A percentile compares a stretch with the other conserved stretches of the same genome.
phyloP scores from a whole-genome alignment of 2,329 filamentous ascomycete genomes.

The Dissoconium aciculare region DNA sequence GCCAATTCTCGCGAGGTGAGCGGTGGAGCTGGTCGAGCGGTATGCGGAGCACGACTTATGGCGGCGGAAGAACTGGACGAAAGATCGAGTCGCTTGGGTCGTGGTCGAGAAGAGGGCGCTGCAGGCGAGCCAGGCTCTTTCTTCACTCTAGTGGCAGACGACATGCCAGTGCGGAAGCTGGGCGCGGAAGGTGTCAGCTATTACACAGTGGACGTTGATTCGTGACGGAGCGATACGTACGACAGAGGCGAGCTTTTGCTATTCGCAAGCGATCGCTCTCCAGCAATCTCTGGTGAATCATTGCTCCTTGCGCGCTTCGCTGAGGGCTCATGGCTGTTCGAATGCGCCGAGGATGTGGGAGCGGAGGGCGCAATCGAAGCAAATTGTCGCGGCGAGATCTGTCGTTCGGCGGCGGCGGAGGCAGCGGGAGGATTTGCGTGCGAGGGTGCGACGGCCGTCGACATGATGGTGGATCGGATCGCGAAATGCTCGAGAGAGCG shows the following conservation, averaged over 20 bases:
- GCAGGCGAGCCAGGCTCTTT: conserved; percentile 86
- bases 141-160: conserved; percentile 82
- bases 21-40: conserved; percentile 47
- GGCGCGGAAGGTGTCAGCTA: too few relatives aligned
- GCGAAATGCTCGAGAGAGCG: too few relatives aligned
- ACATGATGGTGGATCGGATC: conserved; percentile 32
- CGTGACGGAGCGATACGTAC: conserved; percentile 20
- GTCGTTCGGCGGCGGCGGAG: conserved; percentile 19
- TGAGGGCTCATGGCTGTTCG: conserved; percentile 15
- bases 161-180: conserved; percentile 39
- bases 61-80: conserved; percentile 38
- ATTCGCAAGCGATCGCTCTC: conserved; percentile 27
- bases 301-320: conserved; percentile 21
- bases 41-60: conserved; percentile 26
- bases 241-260: conserved; percentile 40
- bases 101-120: conserved; percentile 55
- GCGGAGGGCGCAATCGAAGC: conserved; percentile 28
- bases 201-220: background rate
- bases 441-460: conserved; percentile 32
- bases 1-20: conserved; percentile 61
- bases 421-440: conserved; percentile 24
- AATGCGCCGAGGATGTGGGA: conserved; percentile 18
- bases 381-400: conserved; percentile 29
- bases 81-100: conserved; percentile 63
- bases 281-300: conserved; percentile 20